Evolutionary conservation across 2,329 filamentous ascomycete species (phyloP).

Genomic region (Diplodia corticola): DNA sequence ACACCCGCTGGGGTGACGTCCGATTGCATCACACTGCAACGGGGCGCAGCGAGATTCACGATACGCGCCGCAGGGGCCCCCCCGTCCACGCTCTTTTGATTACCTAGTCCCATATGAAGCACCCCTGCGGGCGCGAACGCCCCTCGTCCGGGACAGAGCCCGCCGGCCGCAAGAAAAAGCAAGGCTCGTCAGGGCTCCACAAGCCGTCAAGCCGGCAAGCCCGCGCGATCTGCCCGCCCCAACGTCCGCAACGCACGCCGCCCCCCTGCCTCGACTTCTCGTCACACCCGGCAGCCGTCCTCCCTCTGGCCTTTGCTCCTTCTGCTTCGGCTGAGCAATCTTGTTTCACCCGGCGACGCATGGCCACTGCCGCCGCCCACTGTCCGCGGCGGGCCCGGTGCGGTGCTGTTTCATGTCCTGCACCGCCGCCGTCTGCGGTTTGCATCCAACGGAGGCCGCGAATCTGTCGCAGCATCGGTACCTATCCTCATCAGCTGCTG

Average conservation of each 20-base stretch:
- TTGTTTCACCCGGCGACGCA: neutral
- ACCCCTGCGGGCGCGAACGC: no score
- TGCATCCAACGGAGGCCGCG: neutral
- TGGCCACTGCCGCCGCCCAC: neutral
- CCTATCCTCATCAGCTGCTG: neutral
- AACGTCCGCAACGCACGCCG: neutral
- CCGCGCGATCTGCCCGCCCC: neutral
- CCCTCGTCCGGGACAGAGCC: neutral
- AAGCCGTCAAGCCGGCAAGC: neutral
- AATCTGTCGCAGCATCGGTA: neutral
- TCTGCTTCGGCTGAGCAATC: neutral
- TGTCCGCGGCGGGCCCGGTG: neutral
- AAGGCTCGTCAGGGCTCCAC: neutral
- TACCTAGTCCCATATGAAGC: neutral
- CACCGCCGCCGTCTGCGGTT: neutral
- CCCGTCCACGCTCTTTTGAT: neutral
- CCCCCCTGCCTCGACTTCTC: neutral
- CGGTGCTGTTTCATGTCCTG: neutral
- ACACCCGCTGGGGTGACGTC: neutral
- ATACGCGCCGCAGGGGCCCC: neutral
- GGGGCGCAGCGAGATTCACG: neutral
- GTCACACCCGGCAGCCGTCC: neutral
- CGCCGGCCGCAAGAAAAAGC: neutral
- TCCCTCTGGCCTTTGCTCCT: neutral
- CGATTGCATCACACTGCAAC: neutral